phyloP scores from a whole-genome alignment of 2,329 filamentous ascomycete genomes.

The Aspergillus arachidicola region DNA sequence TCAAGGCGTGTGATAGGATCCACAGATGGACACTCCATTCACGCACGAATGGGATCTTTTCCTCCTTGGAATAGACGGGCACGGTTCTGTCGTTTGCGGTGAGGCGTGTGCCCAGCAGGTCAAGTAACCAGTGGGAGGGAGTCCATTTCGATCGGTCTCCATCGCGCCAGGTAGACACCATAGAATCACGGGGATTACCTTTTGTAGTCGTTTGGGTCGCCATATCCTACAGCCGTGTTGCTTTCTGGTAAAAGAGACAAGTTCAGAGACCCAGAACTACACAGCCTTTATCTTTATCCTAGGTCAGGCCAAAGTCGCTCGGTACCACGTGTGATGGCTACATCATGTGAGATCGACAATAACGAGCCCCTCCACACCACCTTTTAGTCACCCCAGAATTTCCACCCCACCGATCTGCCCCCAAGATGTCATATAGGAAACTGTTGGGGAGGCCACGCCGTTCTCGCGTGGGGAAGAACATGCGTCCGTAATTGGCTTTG shows the following conservation, averaged over 20 bases:
- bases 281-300: not conserved
- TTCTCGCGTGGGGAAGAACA: not conserved
- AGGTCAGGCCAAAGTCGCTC: not conserved
- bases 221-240: accelerated
- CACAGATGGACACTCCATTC: not conserved
- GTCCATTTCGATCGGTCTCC: not conserved
- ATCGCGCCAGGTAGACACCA: not conserved
- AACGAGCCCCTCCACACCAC: not conserved
- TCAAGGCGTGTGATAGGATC: not conserved
- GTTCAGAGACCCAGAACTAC: not conserved
- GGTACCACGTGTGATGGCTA: not conserved
- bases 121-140: not conserved
- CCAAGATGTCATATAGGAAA: not conserved
- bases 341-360: not conserved
- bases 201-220: not conserved
- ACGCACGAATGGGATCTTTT: not conserved
- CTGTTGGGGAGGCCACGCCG: not conserved
- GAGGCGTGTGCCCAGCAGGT: not conserved
- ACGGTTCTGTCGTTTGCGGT: not conserved
- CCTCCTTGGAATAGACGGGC: not conserved
- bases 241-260: not conserved
- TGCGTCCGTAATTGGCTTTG: not conserved
- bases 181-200: not conserved
- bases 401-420: not conserved
- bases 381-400: not conserved